A percentile compares a stretch with the other conserved stretches of the same genome.
phyloP scores from a whole-genome alignment of 768 basidiomycete genomes.

The Rhodosporidiobolus sp. region DNA sequence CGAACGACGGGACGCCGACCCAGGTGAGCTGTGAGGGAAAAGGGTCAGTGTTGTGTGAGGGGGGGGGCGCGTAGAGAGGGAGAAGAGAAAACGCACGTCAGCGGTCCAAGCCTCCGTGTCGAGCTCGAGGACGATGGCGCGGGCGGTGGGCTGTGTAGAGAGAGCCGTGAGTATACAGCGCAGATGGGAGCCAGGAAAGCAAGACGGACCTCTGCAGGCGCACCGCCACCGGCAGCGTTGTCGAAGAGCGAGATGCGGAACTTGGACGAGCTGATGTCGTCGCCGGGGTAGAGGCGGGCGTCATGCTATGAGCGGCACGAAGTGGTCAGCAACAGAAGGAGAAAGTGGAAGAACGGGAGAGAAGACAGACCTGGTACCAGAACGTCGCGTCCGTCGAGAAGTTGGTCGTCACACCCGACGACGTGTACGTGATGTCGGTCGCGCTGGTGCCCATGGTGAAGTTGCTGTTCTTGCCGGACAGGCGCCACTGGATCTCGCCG shows the following conservation, averaged over 20 bases:
- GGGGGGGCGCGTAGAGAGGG: too few species aligned
- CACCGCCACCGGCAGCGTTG: conserved; percentile 42
- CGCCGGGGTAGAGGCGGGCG: conserved; percentile 22
- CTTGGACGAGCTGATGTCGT: neutral
- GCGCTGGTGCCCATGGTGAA: conserved; percentile 39
- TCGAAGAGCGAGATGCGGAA: conserved; percentile 43
- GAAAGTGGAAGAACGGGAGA: neutral
- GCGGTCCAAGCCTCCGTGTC: conserved; percentile 39
- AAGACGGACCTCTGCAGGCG: conserved; percentile 24
- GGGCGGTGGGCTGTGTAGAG: conserved; percentile 35
- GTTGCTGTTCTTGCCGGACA: conserved; percentile 40
- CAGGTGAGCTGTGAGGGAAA: conserved; percentile 14
- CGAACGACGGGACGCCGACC: neutral
- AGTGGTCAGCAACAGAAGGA: conserved; percentile 2
- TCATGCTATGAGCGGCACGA: conserved; percentile 27
- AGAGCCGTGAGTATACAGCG: too few species aligned
- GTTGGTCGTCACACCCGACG: too few species aligned
- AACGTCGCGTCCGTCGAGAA: conserved; percentile 25
- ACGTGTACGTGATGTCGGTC: too few species aligned
- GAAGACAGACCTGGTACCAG: conserved; percentile 12
- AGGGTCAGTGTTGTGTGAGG: neutral
- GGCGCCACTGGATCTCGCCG: conserved; percentile 42
- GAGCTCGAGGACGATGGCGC: conserved; percentile 42
- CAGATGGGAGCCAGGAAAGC: too few species aligned
- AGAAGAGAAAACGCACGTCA: conserved; percentile 13